Conservation (phyloP, 495 filamentous ascomycete genomes). For the Neurospora intermedia region DNA sequence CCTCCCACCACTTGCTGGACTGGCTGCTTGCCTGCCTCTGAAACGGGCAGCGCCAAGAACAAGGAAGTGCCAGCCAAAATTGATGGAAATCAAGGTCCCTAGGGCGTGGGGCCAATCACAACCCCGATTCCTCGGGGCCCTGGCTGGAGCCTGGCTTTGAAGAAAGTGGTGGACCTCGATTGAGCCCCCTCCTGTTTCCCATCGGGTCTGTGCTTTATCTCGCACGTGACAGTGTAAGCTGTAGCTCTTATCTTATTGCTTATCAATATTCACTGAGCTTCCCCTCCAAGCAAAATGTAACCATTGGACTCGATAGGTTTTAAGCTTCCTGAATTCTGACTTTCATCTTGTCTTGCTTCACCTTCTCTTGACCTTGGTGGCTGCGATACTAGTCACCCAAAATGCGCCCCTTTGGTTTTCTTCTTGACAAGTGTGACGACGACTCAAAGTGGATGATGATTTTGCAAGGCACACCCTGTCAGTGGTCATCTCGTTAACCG, state of each 20-base stretch:
- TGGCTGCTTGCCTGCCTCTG: neutral
- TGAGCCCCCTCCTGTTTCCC: neutral
- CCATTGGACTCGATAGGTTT: neutral
- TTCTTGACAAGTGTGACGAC: neutral
- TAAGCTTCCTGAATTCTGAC: neutral
- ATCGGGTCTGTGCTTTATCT: neutral
- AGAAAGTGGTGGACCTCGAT: neutral
- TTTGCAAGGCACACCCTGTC: neutral
- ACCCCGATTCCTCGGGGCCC: neutral
- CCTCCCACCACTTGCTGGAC: neutral
- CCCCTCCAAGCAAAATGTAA: neutral
- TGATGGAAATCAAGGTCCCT: neutral
- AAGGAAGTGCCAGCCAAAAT: neutral
- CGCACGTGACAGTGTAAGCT: neutral
- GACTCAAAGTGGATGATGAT: neutral
- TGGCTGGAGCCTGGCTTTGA: neutral
- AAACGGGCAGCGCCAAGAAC: neutral
- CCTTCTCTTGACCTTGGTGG: neutral
- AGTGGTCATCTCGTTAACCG: neutral
- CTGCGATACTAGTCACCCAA: neutral
- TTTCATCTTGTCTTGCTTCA: neutral
- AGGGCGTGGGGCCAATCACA: neutral
- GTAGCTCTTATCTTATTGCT: neutral
- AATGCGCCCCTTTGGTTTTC: neutral
- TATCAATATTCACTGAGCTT: neutral